A percentile compares a stretch with the other conserved stretches of the same genome.
Evolutionary conservation across 1,139 yeast genomes (phyloP).

Genomic region (Zygosaccharomyces pseudobailii): DNA sequence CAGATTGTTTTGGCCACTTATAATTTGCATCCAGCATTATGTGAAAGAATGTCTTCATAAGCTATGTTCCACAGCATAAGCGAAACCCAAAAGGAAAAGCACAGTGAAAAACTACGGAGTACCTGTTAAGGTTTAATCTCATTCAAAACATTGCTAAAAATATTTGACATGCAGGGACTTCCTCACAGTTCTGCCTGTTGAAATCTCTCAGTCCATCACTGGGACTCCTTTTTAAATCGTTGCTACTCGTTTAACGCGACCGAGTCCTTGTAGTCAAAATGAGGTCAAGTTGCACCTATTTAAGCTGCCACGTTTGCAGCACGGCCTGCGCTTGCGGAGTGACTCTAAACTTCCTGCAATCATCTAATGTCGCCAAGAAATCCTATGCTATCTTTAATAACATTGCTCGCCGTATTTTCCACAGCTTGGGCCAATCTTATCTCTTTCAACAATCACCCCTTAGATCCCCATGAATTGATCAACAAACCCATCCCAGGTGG

Average conservation of each 20-base stretch:
- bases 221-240: background rate
- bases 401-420: background rate
- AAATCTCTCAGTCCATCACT: background rate
- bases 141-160: too few relatives aligned
- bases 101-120: too few relatives aligned
- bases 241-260: background rate
- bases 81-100: too few relatives aligned
- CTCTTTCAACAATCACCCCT: background rate
- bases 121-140: too few relatives aligned
- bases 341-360: background rate
- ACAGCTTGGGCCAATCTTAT: background rate
- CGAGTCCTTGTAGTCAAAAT: background rate
- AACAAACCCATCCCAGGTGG: conserved; percentile 79
- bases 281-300: background rate
- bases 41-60: too few relatives aligned
- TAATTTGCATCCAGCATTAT: too few relatives aligned
- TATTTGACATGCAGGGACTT: background rate
- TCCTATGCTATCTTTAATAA: background rate
- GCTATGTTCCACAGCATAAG: too few relatives aligned
- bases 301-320: background rate
- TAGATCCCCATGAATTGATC: background rate
- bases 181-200: background rate
- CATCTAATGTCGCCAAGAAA: background rate
- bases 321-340: background rate
- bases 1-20: too few relatives aligned